A percentile compares a stretch with the other conserved stretches of the same genome.
These are phyloP conservation scores for Juncus inflexus DNA, from an alignment of 176 grass and related monocot genomes.

Conservation along the genomic window DNA sequence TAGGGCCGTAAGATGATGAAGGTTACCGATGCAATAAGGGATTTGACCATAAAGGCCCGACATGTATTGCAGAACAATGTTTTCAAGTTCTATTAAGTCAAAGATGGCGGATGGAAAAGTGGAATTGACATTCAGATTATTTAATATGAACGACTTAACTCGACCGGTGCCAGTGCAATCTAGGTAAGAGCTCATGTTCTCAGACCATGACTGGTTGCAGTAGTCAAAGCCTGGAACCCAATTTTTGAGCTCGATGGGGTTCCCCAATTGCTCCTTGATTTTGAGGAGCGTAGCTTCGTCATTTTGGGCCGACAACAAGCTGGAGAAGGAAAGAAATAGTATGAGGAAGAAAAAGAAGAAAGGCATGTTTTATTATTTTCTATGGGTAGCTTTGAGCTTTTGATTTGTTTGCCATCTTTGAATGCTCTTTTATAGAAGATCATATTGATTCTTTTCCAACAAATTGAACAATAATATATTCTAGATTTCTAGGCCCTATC, in stretches of 20 bases:
- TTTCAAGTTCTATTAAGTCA: neutral
- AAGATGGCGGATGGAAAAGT: neutral
- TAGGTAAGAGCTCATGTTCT: neutral
- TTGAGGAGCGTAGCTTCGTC: neutral
- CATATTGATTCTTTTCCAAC: too few species aligned
- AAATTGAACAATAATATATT: too few species aligned
- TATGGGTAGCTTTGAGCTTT: too few species aligned
- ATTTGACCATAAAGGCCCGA: neutral
- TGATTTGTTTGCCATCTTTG: too few species aligned
- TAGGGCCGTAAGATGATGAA: neutral
- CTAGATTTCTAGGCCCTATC: too few species aligned
- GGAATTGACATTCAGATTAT: neutral
- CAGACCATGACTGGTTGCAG: neutral
- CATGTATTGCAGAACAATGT: neutral
- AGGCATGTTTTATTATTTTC: too few species aligned
- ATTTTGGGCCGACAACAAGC: neutral
- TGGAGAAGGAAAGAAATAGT: neutral
- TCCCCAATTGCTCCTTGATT: constrained; percentile 12
- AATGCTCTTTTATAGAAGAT: too few species aligned
- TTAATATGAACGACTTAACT: too few species aligned
- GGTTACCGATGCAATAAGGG: constrained; percentile 9
- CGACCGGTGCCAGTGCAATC: neutral
- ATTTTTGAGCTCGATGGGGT: neutral
- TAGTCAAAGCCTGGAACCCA: neutral
- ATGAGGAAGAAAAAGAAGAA: too few species aligned